Conservation (phyloP, 371 early-diverging fungal genomes). For the Mortierella sp. region DNA sequence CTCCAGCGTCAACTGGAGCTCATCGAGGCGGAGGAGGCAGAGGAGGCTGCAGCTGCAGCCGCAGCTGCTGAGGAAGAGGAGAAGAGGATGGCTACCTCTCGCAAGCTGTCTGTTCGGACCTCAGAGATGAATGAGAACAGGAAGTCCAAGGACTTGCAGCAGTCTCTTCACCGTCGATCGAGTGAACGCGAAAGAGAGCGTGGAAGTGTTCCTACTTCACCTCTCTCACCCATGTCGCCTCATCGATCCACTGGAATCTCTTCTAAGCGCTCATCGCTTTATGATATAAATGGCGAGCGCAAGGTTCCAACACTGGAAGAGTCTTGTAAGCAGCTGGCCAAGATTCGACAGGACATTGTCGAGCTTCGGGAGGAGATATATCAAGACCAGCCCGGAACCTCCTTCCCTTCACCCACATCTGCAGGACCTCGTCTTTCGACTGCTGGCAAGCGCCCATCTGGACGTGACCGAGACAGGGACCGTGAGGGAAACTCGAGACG, state of each 20-base stretch:
- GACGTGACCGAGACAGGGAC: constrained; percentile 8
- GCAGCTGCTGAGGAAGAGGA: constrained; percentile 11
- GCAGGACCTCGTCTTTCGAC: neutral
- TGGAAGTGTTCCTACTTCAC: constrained; percentile 21
- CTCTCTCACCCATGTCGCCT: constrained; percentile 37
- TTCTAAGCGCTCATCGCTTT: constrained; percentile 43
- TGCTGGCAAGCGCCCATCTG: constrained; percentile 8
- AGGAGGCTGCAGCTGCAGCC: constrained; percentile 14
- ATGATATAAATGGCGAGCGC: constrained; percentile 31
- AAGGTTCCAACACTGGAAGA: constrained; percentile 41
- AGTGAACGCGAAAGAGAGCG: constrained; percentile 20
- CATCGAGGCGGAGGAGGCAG: constrained; percentile 33
- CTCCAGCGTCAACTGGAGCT: constrained; percentile 34
- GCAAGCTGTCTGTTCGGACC: constrained; percentile 19
- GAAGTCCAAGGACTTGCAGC: constrained; percentile 10
- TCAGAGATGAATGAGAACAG: constrained; percentile 17
- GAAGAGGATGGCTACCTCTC: neutral
- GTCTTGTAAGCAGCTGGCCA: constrained; percentile 37
- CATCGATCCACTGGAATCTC: constrained; percentile 28
- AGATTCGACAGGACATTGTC: constrained; percentile 44
- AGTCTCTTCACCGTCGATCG: constrained; percentile 15
- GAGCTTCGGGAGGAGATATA: constrained; percentile 42
- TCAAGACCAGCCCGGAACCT: constrained; percentile 25
- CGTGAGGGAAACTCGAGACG: constrained; percentile 27
- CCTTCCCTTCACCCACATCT: neutral